Percentiles rank a stretch among this genome's conserved stretches.
Conservation (phyloP, 495 filamentous ascomycete species). For the Antarctomyces pellizariae region DNA sequence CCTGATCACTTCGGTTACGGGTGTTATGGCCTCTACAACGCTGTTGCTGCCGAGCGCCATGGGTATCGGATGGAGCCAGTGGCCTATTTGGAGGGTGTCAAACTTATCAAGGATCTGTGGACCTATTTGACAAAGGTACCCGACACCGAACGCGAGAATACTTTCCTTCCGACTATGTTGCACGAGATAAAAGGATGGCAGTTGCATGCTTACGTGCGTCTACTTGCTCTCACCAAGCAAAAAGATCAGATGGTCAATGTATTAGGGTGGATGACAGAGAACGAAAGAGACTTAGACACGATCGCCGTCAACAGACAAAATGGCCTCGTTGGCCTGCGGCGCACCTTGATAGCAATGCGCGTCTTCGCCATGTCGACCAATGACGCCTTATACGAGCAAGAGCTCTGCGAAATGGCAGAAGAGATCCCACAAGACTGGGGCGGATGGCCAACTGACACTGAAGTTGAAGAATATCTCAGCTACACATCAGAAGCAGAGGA, state of each 20-base stretch:
- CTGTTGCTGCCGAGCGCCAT: too few species aligned
- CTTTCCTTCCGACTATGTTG: slow-evolving; percentile 2
- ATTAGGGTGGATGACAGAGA: slow-evolving; percentile 26
- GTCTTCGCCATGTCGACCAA: too few species aligned
- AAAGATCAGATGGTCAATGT: slow-evolving; percentile 24
- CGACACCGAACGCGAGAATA: not conserved
- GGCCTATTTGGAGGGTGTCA: too few species aligned
- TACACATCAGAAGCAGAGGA: too few species aligned
- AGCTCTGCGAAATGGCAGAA: slow-evolving; percentile 5
- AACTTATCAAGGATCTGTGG: too few species aligned
- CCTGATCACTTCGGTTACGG: too few species aligned
- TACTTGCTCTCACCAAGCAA: slow-evolving; percentile 25
- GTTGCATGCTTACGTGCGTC: slow-evolving; percentile 29
- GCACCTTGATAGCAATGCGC: slow-evolving; percentile 6
- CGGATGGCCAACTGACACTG: slow-evolving; percentile 10
- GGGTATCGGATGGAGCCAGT: too few species aligned
- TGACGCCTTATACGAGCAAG: too few species aligned
- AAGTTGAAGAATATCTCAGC: slow-evolving; percentile 8
- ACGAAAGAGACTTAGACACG: slow-evolving; percentile 6
- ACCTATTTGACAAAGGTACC: too few species aligned
- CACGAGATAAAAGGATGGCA: slow-evolving; percentile 10
- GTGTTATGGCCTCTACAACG: too few species aligned
- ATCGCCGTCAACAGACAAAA: slow-evolving; percentile 4
- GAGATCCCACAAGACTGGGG: slow-evolving; percentile 7
- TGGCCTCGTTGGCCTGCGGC: slow-evolving; percentile 3